These are phyloP conservation scores for Zychaea mexicana DNA, from an alignment of 371 early-diverging fungal species.

Conservation along the genomic window DNA sequence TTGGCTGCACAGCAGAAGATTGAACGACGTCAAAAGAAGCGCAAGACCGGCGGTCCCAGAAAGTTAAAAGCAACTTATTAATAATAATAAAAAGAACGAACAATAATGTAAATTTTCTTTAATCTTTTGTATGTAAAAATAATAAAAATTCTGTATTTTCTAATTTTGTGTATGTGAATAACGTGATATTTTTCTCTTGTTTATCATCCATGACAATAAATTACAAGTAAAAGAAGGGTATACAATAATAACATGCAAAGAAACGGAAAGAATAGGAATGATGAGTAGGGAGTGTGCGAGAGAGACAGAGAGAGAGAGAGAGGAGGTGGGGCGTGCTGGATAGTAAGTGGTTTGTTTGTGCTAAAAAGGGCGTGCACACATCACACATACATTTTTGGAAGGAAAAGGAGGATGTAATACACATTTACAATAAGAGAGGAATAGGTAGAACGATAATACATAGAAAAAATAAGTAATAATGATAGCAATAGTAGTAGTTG, in stretches of 20 bases:
- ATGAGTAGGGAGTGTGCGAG: not conserved
- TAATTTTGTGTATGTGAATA: not conserved
- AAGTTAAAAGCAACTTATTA: not conserved
- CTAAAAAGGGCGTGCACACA: not conserved
- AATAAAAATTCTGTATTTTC: not conserved
- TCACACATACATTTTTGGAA: not conserved
- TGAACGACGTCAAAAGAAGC: slow-evolving; percentile 32
- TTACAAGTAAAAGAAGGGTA: not conserved
- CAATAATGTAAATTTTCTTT: not conserved
- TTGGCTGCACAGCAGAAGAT: slow-evolving; percentile 38
- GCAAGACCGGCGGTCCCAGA: not conserved
- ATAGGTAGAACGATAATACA: no score
- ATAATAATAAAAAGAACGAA: not conserved
- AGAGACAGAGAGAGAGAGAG: not conserved
- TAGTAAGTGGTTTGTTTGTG: not conserved
- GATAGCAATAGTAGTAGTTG: no score
- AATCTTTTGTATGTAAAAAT: not conserved
- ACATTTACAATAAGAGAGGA: not conserved
- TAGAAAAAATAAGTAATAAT: no score
- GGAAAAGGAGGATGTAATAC: not conserved
- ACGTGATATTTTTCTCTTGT: not conserved
- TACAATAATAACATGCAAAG: not conserved
- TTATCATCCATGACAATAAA: not conserved
- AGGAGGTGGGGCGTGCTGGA: not conserved
- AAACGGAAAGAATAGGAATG: not conserved